A percentile compares a stretch with the other conserved stretches of the same genome.
phyloP scores from a whole-genome alignment of 495 filamentous ascomycete species.

The Margaritispora aquatica region DNA sequence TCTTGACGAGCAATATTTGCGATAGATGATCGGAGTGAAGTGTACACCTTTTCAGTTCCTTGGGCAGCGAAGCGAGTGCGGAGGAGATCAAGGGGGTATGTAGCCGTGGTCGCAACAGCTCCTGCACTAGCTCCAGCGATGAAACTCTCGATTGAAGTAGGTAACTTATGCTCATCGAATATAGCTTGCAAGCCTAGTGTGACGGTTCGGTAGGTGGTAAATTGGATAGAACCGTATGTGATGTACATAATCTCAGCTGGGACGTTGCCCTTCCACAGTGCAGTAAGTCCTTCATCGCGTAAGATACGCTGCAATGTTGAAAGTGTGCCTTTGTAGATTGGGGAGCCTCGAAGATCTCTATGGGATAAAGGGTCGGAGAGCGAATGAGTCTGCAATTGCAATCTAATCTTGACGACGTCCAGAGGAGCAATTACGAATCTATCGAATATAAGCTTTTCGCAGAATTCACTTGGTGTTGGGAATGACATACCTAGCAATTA shows the following conservation, averaged over 20 bases:
- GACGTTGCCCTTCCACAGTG: constrained; percentile 96
- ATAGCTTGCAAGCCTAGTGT: constrained; percentile 50
- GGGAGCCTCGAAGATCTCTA: constrained; percentile 40
- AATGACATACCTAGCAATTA: constrained; percentile 66
- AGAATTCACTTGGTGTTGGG: neutral
- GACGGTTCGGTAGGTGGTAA: constrained; percentile 76
- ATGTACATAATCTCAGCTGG: constrained; percentile 93
- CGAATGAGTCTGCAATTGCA: constrained; percentile 83
- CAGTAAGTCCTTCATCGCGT: constrained; percentile 71
- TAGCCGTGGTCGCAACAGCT: constrained; percentile 69
- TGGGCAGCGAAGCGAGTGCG: constrained; percentile 94
- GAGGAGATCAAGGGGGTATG: constrained; percentile 91
- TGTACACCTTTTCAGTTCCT: constrained; percentile 76
- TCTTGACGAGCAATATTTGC: constrained; percentile 68
- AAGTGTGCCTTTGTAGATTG: constrained; percentile 73
- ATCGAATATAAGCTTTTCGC: neutral
- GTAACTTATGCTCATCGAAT: constrained; percentile 23
- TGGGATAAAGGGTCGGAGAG: constrained; percentile 56
- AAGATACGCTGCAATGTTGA: constrained; percentile 72
- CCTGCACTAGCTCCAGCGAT: constrained; percentile 76
- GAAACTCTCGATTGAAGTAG: constrained; percentile 59
- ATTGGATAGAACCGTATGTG: constrained; percentile 81
- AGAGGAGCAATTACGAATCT: constrained; percentile 89
- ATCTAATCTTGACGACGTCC: constrained; percentile 94
- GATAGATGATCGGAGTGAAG: constrained; percentile 58